Conservation (phyloP, 805 yeast genomes). For the Ogataea paraovalis region DNA sequence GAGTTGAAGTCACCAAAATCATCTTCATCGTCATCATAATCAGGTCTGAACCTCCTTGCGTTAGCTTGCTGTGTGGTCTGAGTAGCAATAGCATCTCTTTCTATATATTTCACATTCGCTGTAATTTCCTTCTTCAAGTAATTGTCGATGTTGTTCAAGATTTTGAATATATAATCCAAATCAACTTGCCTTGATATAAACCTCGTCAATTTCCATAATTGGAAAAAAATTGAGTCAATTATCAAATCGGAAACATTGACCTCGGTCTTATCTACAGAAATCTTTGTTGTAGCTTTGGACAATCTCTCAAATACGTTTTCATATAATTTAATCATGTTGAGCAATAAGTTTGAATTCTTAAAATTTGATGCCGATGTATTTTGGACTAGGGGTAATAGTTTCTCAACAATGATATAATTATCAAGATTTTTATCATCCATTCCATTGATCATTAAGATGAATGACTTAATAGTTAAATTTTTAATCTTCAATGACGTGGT, state of each 20-base stretch:
- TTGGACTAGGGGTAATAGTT: constrained; percentile 69
- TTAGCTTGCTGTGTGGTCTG: too few species aligned
- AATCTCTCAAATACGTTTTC: constrained; percentile 27
- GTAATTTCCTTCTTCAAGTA: constrained; percentile 15
- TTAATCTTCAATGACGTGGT: constrained; percentile 84
- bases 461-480: constrained; percentile 57
- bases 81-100: constrained; percentile 2
- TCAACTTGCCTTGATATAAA: constrained; percentile 22
- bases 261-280: constrained; percentile 24
- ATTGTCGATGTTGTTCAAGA: constrained; percentile 16
- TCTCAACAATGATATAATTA: constrained; percentile 66
- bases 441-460: constrained; percentile 47
- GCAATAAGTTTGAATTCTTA: constrained; percentile 27
- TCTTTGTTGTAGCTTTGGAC: constrained; percentile 16
- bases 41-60: neutral
- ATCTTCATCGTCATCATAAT: constrained; percentile 8
- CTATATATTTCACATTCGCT: constrained; percentile 11
- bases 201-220: constrained; percentile 32
- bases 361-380: constrained; percentile 32
- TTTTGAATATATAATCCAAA: constrained; percentile 17
- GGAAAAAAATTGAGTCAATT: constrained; percentile 29
- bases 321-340: constrained; percentile 29
- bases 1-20: constrained; percentile 15
- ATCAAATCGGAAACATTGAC: constrained; percentile 27
- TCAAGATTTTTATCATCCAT: constrained; percentile 55